These are phyloP conservation scores for Ustilago tritici DNA, from an alignment of 1,284 basidiomycete species.

Conservation along the genomic window DNA sequence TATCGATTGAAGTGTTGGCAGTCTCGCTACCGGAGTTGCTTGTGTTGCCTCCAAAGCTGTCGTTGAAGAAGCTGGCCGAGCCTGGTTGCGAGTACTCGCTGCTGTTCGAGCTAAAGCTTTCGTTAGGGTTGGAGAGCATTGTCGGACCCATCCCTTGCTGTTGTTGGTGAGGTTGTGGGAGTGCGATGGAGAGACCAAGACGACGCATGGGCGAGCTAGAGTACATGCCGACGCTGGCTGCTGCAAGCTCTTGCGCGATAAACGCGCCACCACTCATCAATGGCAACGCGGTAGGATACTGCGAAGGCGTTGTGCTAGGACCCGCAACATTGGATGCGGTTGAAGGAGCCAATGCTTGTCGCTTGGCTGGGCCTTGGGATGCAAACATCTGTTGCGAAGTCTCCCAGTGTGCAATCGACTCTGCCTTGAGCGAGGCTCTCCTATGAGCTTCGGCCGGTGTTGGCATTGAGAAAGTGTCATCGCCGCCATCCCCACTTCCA, in stretches of 20 bases:
- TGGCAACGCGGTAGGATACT: constrained; percentile 18
- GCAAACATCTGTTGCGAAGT: constrained; percentile 23
- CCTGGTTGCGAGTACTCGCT: constrained; percentile 47
- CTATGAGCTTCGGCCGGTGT: constrained; percentile 14
- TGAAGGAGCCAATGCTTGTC: constrained; percentile 28
- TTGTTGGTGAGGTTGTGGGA: constrained; percentile 7
- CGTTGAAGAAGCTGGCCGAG: constrained; percentile 49
- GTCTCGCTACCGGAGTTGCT: constrained; percentile 46
- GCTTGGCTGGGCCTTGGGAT: constrained; percentile 27
- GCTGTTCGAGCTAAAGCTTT: constrained; percentile 47
- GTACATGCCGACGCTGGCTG: constrained; percentile 15
- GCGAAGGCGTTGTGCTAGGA: constrained; percentile 22
- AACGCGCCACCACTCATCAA: constrained; percentile 10
- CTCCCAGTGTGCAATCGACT: constrained; percentile 12
- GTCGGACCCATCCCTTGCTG: constrained; percentile 17
- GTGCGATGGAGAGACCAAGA: constrained; percentile 21
- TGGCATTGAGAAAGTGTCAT: constrained; percentile 24
- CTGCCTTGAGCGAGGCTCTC: constrained; percentile 20
- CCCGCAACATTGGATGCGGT: constrained; percentile 36
- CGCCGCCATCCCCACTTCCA: constrained; percentile 20
- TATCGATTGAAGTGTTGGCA: constrained; percentile 46
- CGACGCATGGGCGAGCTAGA: constrained; percentile 42
- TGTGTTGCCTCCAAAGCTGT: constrained; percentile 44
- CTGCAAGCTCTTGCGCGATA: constrained; percentile 18
- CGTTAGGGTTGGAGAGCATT: constrained; percentile 26